Evolutionary conservation across 176 grass and related monocot genomes (phyloP).

Genomic region (Puya raimondii): DNA sequence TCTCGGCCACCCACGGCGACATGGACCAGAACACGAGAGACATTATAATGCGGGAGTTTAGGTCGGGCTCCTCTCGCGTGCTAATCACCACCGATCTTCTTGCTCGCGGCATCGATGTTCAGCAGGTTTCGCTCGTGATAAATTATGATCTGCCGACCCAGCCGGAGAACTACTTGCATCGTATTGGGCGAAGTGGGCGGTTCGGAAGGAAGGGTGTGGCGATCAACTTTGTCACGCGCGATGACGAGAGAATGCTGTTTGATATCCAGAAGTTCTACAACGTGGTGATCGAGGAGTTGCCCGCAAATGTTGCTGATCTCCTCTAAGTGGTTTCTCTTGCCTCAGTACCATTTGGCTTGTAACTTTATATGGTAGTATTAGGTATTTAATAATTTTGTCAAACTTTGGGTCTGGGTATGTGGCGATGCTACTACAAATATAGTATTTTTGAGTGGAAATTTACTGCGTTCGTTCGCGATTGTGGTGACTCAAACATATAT

Average conservation of each 20-base stretch:
- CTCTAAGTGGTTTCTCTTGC: background rate
- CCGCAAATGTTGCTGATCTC: background rate
- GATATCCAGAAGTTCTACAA: constrained; percentile 1
- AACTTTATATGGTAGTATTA: background rate
- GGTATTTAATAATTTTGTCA: constrained; percentile 1
- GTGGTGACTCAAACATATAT: background rate
- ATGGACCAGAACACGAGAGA: background rate
- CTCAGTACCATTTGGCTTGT: background rate
- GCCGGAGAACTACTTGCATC: background rate
- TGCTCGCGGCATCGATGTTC: background rate
- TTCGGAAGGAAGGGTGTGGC: background rate
- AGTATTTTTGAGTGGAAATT: background rate
- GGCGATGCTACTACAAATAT: too few species aligned
- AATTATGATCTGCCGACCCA: background rate
- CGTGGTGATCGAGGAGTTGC: background rate
- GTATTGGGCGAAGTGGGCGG: background rate
- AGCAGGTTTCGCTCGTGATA: constrained; percentile 1
- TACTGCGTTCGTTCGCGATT: background rate
- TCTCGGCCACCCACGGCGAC: background rate
- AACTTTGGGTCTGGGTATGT: too few species aligned
- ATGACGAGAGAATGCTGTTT: background rate
- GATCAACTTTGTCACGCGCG: background rate
- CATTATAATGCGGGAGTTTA: background rate
- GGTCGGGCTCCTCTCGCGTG: background rate
- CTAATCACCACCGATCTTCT: background rate